Evolutionary conservation across 495 filamentous ascomycete genomes (phyloP).

Genomic region (Xylaria telfairii): DNA sequence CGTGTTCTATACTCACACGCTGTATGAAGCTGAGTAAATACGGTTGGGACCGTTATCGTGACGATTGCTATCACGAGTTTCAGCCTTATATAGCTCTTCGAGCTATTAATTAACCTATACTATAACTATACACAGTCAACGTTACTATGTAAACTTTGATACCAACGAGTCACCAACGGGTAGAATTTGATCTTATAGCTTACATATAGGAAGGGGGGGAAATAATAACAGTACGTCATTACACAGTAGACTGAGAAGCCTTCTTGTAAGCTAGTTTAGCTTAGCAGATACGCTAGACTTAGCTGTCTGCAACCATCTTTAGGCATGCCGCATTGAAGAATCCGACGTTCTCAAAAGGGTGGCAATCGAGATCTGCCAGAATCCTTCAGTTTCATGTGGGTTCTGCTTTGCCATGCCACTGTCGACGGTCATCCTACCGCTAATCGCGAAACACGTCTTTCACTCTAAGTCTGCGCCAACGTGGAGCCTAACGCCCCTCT

Average conservation of each 20-base stretch:
- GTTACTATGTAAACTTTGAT: not conserved
- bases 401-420: not conserved
- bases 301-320: not conserved
- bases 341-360: not conserved
- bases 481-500: not conserved
- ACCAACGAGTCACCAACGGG: not conserved
- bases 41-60: not conserved
- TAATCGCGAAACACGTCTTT: conserved; percentile 6
- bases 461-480: not conserved
- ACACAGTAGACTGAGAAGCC: not conserved
- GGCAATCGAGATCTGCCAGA: not conserved
- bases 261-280: not conserved
- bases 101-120: not conserved
- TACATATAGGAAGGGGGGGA: not conserved
- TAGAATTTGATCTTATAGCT: not conserved
- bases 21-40: not conserved
- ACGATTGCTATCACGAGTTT: not conserved
- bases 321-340: not conserved
- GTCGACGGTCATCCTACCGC: not conserved
- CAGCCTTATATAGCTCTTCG: not conserved
- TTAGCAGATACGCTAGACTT: not conserved
- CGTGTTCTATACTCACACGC: not conserved
- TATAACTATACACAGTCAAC: not conserved
- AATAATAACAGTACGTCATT: not conserved
- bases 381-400: not conserved